Evolutionary conservation across 2,329 filamentous ascomycete genomes (phyloP), one percentile per base, ranked within the genome.

Genomic region (Xylariales sp.): DNA sequence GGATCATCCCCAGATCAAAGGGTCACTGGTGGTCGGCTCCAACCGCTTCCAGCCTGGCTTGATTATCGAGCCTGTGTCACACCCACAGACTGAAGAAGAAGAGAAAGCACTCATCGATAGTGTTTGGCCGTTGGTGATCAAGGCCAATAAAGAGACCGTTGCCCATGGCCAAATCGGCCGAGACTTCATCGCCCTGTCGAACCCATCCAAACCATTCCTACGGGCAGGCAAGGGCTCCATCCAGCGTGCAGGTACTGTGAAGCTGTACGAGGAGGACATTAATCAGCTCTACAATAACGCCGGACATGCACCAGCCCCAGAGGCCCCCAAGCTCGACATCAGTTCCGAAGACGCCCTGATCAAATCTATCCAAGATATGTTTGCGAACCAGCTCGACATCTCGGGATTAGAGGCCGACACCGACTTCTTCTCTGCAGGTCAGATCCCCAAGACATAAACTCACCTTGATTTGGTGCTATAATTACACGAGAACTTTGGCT

Each of bases 201-300:
- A 57, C 7, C 58, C 63, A 0, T 45, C 56, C 7, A 69, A 65
- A 45, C 68, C 69, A 0, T 69, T 75, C 37, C 48, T 55, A 0
- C 58, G 65, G 3, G 61, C 70, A 0, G 56, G 60, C 1, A 75
- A 75, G 47, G 69, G 69, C 2, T 67, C 66, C 0, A 47, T 74
- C 5, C 67, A 67, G 49, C 60, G 67, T n/a, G 46, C 54, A 1
- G 45, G 39, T 2, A 63, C 68, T 0, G 29, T 66, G 2, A 62
- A 58, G 29, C 34, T 65, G 23, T 74, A 74, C 43, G 50, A 59
- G 17, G 51, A 61, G 1, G 64, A 70, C 40, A 70, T 73, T 16
- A 57, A 69, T 18, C 46, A 51, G 13, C 38, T 72, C 0, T 74
- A 72, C 38, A 46, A 55, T 12, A 37, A 36, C 10, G 48, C 40